Percentiles rank a stretch among this genome's conserved stretches.
Evolutionary conservation across 169 alveolate genomes (phyloP).

Genomic region (Eimeria sp.): DNA sequence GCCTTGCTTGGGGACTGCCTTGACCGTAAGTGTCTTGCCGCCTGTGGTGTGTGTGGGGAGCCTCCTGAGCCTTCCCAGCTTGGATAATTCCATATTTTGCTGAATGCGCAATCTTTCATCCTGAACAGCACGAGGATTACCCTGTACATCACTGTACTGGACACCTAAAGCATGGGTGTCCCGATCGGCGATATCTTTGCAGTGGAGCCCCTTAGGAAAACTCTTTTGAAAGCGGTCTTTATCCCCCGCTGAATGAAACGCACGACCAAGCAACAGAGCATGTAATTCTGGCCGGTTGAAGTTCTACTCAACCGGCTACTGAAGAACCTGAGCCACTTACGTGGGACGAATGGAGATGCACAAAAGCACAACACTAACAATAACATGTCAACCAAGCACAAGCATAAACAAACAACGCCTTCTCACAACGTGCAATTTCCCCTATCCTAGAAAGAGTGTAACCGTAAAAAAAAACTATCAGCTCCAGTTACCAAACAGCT

Average conservation of each 20-base stretch:
- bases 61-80: neutral
- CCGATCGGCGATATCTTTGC: neutral
- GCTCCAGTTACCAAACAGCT: too few relatives aligned
- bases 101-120: neutral
- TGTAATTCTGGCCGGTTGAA: neutral
- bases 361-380: neutral
- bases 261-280: neutral
- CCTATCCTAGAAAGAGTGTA: too few relatives aligned
- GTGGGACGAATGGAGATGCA: neutral
- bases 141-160: neutral
- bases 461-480: too few relatives aligned
- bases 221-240: neutral
- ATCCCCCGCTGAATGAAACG: neutral
- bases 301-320: too few relatives aligned
- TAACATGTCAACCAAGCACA: neutral
- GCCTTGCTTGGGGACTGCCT: conserved; percentile 9
- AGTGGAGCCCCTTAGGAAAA: neutral
- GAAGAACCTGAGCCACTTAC: neutral
- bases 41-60: conserved; percentile 42
- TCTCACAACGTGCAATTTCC: too few relatives aligned
- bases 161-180: neutral
- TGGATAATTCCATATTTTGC: neutral
- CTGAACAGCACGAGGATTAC: neutral
- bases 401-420: neutral
- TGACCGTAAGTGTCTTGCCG: conserved; percentile 41